phyloP scores from a whole-genome alignment of 1,284 basidiomycete species.

The Rhizoctonia solani region DNA sequence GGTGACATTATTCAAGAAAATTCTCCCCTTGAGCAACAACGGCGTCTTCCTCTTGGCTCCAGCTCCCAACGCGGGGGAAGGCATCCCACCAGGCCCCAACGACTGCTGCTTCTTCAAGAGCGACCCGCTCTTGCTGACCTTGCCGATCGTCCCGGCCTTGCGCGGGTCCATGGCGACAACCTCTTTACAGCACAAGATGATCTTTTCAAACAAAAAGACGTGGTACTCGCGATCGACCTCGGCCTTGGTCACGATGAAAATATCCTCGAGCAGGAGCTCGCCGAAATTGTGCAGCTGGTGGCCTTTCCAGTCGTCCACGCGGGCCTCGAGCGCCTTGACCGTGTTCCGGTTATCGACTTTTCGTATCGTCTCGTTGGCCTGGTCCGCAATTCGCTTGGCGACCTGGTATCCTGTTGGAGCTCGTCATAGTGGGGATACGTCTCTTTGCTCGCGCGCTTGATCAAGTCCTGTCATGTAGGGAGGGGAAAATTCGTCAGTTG shows the following conservation, averaged over 20 bases:
- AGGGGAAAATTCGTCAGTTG: background rate
- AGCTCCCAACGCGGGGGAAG: slow-evolving; percentile 45
- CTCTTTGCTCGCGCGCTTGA: slow-evolving; percentile 40
- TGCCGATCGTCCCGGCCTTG: slow-evolving; percentile 52
- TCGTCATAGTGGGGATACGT: slow-evolving; percentile 80
- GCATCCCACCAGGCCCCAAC: slow-evolving; percentile 46
- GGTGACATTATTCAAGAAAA: slow-evolving; percentile 96
- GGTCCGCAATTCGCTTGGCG: slow-evolving; percentile 91
- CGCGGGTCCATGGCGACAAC: slow-evolving; percentile 49
- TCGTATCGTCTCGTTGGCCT: slow-evolving; percentile 94
- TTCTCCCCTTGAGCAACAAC: slow-evolving; percentile 92
- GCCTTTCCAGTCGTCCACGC: slow-evolving; percentile 99
- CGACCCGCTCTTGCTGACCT: slow-evolving; percentile 72
- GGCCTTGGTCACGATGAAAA: slow-evolving; percentile 95
- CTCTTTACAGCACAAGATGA: slow-evolving; percentile 98
- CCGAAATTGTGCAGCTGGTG: slow-evolving; percentile 95
- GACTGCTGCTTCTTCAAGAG: slow-evolving; percentile 70
- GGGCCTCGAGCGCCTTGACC: slow-evolving; percentile 83
- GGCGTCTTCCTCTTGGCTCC: slow-evolving; percentile 76
- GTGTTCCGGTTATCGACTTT: slow-evolving; percentile 85
- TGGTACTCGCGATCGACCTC: slow-evolving; percentile 98
- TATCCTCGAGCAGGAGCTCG: slow-evolving; percentile 88
- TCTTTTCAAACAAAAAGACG: slow-evolving; percentile 98
- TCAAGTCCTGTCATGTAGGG: slow-evolving; percentile 20
- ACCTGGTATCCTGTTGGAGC: slow-evolving; percentile 82